Evolutionary conservation across 1,139 yeast species (phyloP), one percentile per base, ranked within the genome.

Genomic region (Hyphopichia pseudoburtonii): DNA sequence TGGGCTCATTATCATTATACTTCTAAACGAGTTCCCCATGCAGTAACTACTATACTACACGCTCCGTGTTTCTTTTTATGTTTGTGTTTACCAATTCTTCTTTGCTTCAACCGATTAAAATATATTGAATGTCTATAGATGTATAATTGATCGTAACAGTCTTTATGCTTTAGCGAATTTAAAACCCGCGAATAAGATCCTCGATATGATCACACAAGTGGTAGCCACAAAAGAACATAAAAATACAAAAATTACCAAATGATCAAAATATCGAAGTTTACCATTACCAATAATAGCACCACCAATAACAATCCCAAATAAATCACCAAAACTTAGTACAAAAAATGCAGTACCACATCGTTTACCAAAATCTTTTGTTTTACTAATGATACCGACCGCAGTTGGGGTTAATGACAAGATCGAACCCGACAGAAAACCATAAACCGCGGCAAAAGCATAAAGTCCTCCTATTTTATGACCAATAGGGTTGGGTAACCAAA

Each of bases 301-400:
- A 5, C 66, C 69, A 38, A 64, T 52, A 1, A 69, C 69, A 12
- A 64, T 56, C 1, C 69, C 69, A 19, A 62, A 42, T 32, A 64
- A 54, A 40, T 64, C 63, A 15, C 66, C 64, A 41, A 57, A 50
- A 40, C 67, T 56, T 36, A 62, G 54, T 23, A 56, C 58, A 41
- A 57, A 62, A 42, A 58, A 64, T 5, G 62, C 69, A 4, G 66
- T 64, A 17, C 67, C 68, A 22, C 51, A 46, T 4, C 57, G 49
- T 32, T 53, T 53, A 9, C 69, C 68, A 34, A 64, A 59, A 31
- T 64, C 66, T 26, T 51, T 48, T 2, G 61, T 56, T 23, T 49
- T 46, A 35, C 57, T 49, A 33, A 62, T 56, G 33, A 58, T 62
- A 2, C 64, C 57, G 16, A 60, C 50, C 34, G 62, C 56, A 17